Percentiles rank a stretch among this genome's conserved stretches.
phyloP scores from a whole-genome alignment of 495 filamentous ascomycete genomes.

The Lasiosphaeriaceae sp. region DNA sequence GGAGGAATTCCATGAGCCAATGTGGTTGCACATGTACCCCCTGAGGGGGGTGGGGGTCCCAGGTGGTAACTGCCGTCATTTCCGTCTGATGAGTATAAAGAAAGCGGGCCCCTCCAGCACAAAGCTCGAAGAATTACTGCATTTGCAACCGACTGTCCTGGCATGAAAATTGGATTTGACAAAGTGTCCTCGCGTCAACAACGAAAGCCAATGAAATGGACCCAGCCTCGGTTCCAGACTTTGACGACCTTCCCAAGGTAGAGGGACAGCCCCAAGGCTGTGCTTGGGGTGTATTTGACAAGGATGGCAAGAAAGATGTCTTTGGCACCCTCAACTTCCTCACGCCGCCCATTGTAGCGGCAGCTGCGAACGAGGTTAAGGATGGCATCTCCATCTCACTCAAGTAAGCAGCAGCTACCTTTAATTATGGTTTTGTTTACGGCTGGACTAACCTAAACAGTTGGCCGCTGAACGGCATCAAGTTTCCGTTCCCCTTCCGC shows the following conservation, averaged over 20 bases:
- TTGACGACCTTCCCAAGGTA: slow-evolving; percentile 57
- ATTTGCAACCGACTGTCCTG: neutral
- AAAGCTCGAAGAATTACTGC: neutral
- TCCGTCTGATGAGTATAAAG: too few species aligned
- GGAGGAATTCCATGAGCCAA: too few species aligned
- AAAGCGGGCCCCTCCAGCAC: too few species aligned
- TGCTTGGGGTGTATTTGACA: slow-evolving; percentile 64
- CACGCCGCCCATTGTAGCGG: slow-evolving; percentile 50
- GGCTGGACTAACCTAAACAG: slow-evolving; percentile 11
- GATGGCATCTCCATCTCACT: slow-evolving; percentile 56
- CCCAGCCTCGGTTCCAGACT: slow-evolving; percentile 38
- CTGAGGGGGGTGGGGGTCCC: too few species aligned
- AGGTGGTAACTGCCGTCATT: too few species aligned
- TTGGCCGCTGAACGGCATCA: slow-evolving; percentile 44
- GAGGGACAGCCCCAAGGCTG: slow-evolving; percentile 59
- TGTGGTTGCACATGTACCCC: too few species aligned
- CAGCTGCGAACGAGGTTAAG: slow-evolving; percentile 47
- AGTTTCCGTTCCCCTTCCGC: slow-evolving; percentile 47
- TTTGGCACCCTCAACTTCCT: slow-evolving; percentile 58
- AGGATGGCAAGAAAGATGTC: slow-evolving; percentile 55
- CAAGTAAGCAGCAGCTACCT: slow-evolving; percentile 41
- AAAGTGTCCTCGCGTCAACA: neutral
- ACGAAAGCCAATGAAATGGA: slow-evolving; percentile 10
- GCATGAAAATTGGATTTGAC: neutral
- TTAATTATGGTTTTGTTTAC: neutral